Base-by-base conservation (phyloP, 2,329 filamentous ascomycete genomes). In the Cladosporium sphaerospermum region DNA sequence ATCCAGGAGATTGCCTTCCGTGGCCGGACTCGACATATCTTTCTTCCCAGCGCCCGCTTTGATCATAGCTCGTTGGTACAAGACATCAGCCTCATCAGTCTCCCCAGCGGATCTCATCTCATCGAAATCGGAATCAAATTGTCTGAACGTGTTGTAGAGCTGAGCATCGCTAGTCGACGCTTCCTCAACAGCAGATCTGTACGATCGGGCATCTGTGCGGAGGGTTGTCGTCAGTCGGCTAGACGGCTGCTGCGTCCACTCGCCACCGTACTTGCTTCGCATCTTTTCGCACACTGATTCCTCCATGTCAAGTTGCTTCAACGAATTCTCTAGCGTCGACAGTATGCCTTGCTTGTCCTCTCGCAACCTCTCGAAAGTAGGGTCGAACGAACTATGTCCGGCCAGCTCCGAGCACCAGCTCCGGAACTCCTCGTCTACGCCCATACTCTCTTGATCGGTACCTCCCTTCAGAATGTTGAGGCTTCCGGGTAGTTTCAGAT, bases 201-300 rank as follows among this genome's bases (percentile, higher is more conserved):
- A 96, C 64, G 86, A 92, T 56, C 86, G 80, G 50, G 97, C 86
- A 66, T 99, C 93, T 54, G 83, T 85, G 52, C 91, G 82, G 46
- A 99, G 73, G 0, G 92, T 97, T 3, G 88, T 84, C 1, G 92
- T 99, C 39, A 99, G 78, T 53, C 89, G 80, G 32, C 88, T 89
- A 67, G 92, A 97, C 9, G 93, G 93, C 65, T 99, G 93, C 64
- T 99, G 93, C 14, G 89, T 96, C 93, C 93, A 99, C 52, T 97
- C 92, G 28, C 79, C 80, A 52, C 92, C 91, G 67, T 97, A 97
- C 69, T 99, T 99, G 10, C 90, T 95, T 44, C 93, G 83, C 93
- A 99, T 99, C 76, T 97, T 99, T 70, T 99, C 93, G 68, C 93
- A 99, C 0, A 97, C 89, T 53, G 89, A 95, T 72, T 97, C 95